Conservation (phyloP, 805 yeast genomes). For the Cyberlindnera euphorbiiphila region DNA sequence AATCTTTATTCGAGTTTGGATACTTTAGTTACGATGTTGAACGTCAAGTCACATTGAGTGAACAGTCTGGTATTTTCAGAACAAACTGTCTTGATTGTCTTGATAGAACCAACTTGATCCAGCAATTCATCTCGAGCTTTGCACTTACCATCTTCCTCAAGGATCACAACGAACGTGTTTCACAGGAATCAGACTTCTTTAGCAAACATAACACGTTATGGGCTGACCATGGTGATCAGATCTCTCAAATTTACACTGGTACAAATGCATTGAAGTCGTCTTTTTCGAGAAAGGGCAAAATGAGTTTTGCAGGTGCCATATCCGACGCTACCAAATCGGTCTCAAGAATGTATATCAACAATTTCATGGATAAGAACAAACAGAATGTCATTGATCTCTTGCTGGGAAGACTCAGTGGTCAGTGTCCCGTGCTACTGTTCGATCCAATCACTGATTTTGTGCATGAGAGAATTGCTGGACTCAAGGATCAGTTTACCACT, state of each 20-base stretch:
- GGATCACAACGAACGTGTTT: slow-evolving; percentile 35
- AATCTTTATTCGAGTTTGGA: slow-evolving; percentile 73
- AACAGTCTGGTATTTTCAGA: slow-evolving; percentile 88
- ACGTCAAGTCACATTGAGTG: slow-evolving; percentile 49
- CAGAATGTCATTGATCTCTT: slow-evolving; percentile 52
- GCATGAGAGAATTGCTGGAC: slow-evolving; percentile 38
- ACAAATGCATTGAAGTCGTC: slow-evolving; percentile 96
- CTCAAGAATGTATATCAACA: slow-evolving; percentile 90
- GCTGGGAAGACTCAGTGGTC: slow-evolving; percentile 76
- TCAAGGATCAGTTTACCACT: slow-evolving; percentile 48
- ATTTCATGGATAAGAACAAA: slow-evolving; percentile 87
- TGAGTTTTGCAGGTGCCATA: slow-evolving; percentile 96
- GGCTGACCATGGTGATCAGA: slow-evolving; percentile 99
- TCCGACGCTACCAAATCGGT: slow-evolving; percentile 96
- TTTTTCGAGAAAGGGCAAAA: slow-evolving; percentile 90
- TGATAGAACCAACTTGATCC: slow-evolving; percentile 88
- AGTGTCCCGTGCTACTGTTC: slow-evolving; percentile 42
- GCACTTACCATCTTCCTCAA: slow-evolving; percentile 56
- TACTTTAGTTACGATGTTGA: slow-evolving; percentile 71
- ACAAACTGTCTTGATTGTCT: slow-evolving; percentile 94
- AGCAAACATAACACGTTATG: slow-evolving; percentile 56
- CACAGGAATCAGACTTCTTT: slow-evolving; percentile 51
- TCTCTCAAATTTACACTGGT: slow-evolving; percentile 94
- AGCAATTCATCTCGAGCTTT: slow-evolving; percentile 73
- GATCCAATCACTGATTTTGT: slow-evolving; percentile 90